phyloP scores from a whole-genome alignment of 768 basidiomycete genomes.

The Xerocomellus intermedius region DNA sequence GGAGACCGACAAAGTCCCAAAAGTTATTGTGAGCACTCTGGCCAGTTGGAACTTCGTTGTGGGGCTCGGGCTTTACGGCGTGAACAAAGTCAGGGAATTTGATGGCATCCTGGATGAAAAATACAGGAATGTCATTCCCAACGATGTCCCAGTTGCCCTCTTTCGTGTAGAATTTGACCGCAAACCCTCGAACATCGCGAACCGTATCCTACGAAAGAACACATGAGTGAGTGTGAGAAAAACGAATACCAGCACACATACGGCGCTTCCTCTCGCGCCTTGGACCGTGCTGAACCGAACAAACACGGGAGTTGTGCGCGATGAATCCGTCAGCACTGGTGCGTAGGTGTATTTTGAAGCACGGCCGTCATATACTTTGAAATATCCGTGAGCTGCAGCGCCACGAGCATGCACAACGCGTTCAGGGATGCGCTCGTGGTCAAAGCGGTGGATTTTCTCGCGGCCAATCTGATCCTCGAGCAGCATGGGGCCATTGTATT shows the following conservation, averaged over 20 bases:
- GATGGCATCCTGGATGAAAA: conserved; percentile 79
- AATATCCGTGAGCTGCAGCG: conserved; percentile 79
- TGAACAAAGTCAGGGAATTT: conserved; percentile 88
- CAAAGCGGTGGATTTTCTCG: conserved; percentile 77
- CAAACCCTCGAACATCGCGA: conserved; percentile 86
- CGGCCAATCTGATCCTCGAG: conserved; percentile 77
- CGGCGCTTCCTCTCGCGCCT: conserved; percentile 79
- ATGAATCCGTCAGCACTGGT: conserved; percentile 67
- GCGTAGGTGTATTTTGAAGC: conserved; percentile 74
- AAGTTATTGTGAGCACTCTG: conserved; percentile 81
- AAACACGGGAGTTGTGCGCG: conserved; percentile 72
- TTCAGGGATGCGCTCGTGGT: conserved; percentile 89
- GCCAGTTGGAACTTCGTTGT: conserved; percentile 73
- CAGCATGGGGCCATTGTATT: conserved; percentile 61
- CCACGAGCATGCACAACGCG: conserved; percentile 74
- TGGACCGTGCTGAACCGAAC: conserved; percentile 86
- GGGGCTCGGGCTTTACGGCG: conserved; percentile 82
- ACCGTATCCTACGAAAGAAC: conserved; percentile 55
- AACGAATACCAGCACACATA: conserved; percentile 33
- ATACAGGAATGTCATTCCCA: conserved; percentile 80
- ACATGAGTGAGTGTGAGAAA: not conserved
- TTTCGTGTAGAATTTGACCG: conserved; percentile 76
- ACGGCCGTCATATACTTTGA: conserved; percentile 67
- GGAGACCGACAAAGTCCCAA: conserved; percentile 79
- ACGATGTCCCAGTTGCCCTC: conserved; percentile 90